A percentile compares a stretch with the other conserved stretches of the same genome.
phyloP scores from a whole-genome alignment of 805 yeast species.

The Komagataella kurtzmanii region DNA sequence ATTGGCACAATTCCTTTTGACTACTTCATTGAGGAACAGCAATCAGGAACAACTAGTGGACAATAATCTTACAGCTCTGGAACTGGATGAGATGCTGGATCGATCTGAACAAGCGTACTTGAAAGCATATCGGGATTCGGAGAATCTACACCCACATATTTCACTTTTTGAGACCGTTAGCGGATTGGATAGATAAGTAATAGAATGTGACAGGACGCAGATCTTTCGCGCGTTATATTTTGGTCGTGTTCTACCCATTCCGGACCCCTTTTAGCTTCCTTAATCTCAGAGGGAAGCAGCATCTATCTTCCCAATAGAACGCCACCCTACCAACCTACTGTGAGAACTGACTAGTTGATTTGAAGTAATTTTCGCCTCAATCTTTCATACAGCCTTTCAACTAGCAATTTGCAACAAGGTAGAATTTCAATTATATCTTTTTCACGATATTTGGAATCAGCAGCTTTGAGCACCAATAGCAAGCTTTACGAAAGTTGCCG shows the following conservation, averaged over 20 bases:
- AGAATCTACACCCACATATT: constrained; percentile 11
- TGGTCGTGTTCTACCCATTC: background rate
- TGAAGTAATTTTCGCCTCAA: background rate
- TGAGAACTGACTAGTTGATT: background rate
- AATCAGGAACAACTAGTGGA: constrained; percentile 7
- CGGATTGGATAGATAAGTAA: constrained; percentile 10
- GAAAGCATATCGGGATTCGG: constrained; percentile 5
- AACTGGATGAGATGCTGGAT: constrained; percentile 35
- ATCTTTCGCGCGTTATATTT: background rate
- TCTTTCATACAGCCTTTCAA: background rate
- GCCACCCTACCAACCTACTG: background rate
- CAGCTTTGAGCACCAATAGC: background rate
- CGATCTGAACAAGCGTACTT: constrained; percentile 30
- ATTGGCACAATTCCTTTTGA: constrained; percentile 23
- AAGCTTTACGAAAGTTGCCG: background rate
- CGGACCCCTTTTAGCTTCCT: background rate
- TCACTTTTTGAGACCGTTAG: constrained; percentile 22
- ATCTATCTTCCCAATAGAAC: background rate
- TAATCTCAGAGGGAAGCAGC: background rate
- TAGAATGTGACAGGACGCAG: background rate
- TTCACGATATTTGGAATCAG: background rate
- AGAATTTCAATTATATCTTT: background rate
- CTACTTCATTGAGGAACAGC: background rate
- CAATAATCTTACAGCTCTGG: constrained; percentile 22
- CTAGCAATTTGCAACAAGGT: background rate